A percentile compares a stretch with the other conserved stretches of the same genome.
Evolutionary conservation across 108 stramenopile species (phyloP).

Genomic region (Parietichytrium sp.): DNA sequence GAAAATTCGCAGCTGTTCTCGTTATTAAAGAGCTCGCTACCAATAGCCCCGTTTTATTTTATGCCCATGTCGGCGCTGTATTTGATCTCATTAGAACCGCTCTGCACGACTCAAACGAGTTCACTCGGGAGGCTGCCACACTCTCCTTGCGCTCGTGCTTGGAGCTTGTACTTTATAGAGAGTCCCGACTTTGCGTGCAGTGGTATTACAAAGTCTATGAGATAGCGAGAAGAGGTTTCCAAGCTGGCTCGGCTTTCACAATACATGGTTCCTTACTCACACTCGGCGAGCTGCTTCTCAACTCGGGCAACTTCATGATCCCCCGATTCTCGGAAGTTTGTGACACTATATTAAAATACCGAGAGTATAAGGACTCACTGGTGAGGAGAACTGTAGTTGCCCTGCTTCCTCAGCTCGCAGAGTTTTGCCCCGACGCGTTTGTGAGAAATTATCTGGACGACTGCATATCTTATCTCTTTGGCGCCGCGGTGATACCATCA

Average conservation of each 20-base stretch:
- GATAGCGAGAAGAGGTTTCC: neutral
- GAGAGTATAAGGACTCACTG: conserved; percentile 64
- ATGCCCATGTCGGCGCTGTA: conserved; percentile 42
- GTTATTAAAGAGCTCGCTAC: conserved; percentile 53
- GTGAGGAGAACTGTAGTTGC: conserved; percentile 79
- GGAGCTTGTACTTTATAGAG: conserved; percentile 39
- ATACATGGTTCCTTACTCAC: conserved; percentile 86
- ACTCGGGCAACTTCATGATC: conserved; percentile 83
- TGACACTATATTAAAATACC: conserved; percentile 71
- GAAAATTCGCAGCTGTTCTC: conserved; percentile 42
- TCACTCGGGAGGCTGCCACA: conserved; percentile 84
- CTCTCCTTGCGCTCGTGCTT: conserved; percentile 74
- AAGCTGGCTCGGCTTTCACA: conserved; percentile 46
- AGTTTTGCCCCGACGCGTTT: conserved; percentile 73
- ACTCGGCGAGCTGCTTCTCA: conserved; percentile 75
- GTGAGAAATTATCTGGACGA: conserved; percentile 75
- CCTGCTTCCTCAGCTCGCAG: conserved; percentile 83
- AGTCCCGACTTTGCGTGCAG: conserved; percentile 15
- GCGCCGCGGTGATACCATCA: conserved; percentile 55
- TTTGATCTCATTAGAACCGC: conserved; percentile 78
- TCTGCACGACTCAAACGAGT: conserved; percentile 75
- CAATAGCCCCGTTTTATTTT: conserved; percentile 62
- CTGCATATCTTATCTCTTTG: conserved; percentile 73
- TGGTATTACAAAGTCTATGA: conserved; percentile 54
- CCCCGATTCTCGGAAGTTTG: conserved; percentile 89